Conservation (phyloP, 2,329 filamentous ascomycete species). For the Cercospora beticola region DNA sequence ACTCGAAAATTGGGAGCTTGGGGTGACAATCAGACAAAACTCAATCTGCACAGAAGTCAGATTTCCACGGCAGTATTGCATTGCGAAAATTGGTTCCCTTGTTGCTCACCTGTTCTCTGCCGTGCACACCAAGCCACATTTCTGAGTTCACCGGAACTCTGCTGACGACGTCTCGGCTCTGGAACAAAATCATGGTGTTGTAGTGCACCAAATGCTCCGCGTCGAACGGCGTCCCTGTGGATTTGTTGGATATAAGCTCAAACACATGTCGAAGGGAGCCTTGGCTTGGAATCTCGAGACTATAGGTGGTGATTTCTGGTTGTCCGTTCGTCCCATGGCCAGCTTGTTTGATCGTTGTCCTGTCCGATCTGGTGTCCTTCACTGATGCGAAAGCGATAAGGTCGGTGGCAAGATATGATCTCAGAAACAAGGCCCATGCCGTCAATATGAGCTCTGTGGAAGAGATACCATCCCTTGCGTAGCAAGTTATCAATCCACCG, state of each 20-base stretch:
- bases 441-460: neutral
- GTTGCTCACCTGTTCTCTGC: neutral
- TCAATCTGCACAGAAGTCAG: neutral
- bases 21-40: neutral
- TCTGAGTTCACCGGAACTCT: neutral
- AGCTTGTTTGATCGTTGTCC: neutral
- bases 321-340: neutral
- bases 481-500: neutral
- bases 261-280: neutral
- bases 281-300: neutral
- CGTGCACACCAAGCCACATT: neutral
- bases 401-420: neutral
- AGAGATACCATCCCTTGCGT: too few species aligned
- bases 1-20: accelerated
- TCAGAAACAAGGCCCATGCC: neutral
- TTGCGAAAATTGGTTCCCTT: neutral
- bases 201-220: neutral
- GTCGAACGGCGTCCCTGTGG: neutral
- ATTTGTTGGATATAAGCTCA: neutral
- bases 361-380: neutral
- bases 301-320: neutral
- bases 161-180: neutral
- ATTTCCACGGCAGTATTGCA: neutral
- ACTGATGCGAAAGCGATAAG: neutral
- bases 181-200: neutral